Percentiles rank a stretch among this genome's conserved stretches.
These are phyloP conservation scores for Amanita phalloides DNA, from an alignment of 768 basidiomycete species.

Conservation along the genomic window DNA sequence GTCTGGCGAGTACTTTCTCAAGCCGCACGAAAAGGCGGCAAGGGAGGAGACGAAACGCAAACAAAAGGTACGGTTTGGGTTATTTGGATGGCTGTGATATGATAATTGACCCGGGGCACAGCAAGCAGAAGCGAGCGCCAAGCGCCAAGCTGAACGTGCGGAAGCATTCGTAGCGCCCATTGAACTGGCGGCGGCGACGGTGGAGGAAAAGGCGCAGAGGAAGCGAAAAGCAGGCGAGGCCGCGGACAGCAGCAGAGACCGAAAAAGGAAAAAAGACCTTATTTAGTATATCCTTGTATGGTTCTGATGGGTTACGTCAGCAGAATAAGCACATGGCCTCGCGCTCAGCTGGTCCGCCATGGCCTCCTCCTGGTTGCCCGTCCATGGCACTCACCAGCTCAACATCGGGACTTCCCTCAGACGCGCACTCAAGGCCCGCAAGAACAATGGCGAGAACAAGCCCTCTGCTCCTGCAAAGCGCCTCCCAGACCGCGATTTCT, in stretches of 20 bases:
- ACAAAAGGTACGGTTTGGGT: slow-evolving; percentile 51
- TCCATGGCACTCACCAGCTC: slow-evolving; percentile 48
- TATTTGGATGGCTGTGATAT: slow-evolving; percentile 4
- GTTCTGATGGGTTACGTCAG: neutral
- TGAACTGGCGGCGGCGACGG: slow-evolving; percentile 63
- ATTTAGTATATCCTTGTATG: neutral
- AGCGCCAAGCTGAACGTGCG: slow-evolving; percentile 70
- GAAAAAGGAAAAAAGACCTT: slow-evolving; percentile 15
- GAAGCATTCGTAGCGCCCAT: slow-evolving; percentile 82
- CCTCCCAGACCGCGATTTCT: slow-evolving; percentile 59
- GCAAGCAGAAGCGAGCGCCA: slow-evolving; percentile 71
- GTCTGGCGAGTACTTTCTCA: slow-evolving; percentile 97
- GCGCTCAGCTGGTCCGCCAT: slow-evolving; percentile 4
- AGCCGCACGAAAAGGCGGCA: slow-evolving; percentile 74
- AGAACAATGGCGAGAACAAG: slow-evolving; percentile 37
- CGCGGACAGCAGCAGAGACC: slow-evolving; percentile 23
- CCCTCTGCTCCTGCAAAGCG: slow-evolving; percentile 25
- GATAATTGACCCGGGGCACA: slow-evolving; percentile 16
- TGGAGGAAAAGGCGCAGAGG: slow-evolving; percentile 68
- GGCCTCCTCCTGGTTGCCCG: slow-evolving; percentile 41
- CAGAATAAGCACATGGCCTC: neutral
- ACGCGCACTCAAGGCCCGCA: slow-evolving; percentile 62
- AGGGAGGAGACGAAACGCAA: slow-evolving; percentile 60
- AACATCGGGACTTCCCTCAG: slow-evolving; percentile 49
- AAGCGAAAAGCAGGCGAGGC: slow-evolving; percentile 27